Evolutionary conservation across 305 asterid genomes (phyloP), one percentile per base, ranked within the genome.

Genomic region (Fraxinus greggii): DNA sequence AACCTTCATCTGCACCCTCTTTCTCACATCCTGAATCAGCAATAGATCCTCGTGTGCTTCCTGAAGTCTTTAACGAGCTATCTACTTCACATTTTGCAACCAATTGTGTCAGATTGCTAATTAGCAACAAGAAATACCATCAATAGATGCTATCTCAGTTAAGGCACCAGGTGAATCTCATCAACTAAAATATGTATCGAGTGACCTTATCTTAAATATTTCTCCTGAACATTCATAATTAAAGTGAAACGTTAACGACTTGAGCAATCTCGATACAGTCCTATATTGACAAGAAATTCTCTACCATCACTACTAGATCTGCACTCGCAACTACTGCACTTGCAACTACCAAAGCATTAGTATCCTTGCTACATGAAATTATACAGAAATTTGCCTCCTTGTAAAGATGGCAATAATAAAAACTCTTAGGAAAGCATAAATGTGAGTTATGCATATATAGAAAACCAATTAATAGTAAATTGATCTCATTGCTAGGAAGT

Each of bases 41-140:
- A 77, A 76, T 84, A 79, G 83, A 76, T 78, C 72, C 88, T 75
- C 77, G 90, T 56, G 79, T 79, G 85, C 85, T 86, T 76, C 84
- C 91, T 70, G 85, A 80, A 78, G 74, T 87, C 77, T 85, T 84
- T 24, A 29, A 79, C 63, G 78, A 81, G 87, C 86, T 78, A 87
- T 90, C 90, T 82, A 83, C 88, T 83, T 83, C 91, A 40, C 88
- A 82, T 69, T 88, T 90, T 79, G 78, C 88, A 84, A 79, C 79
- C 73, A 81, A 29, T 79, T 85, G 95, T 83, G 83, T 79, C 81
- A 78, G 75, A 86, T 83, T 77, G 83, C 19, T 78, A 74, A 75
- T 38, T 76, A 74, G 81, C 32, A 84, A 85, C 78, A 87, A 80
- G 78, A 59, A 73, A 54, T 31, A 67, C 13, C 5, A 78, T 77